Conservation (phyloP, 2,329 filamentous ascomycete species). For the Plectosphaerella plurivora region DNA sequence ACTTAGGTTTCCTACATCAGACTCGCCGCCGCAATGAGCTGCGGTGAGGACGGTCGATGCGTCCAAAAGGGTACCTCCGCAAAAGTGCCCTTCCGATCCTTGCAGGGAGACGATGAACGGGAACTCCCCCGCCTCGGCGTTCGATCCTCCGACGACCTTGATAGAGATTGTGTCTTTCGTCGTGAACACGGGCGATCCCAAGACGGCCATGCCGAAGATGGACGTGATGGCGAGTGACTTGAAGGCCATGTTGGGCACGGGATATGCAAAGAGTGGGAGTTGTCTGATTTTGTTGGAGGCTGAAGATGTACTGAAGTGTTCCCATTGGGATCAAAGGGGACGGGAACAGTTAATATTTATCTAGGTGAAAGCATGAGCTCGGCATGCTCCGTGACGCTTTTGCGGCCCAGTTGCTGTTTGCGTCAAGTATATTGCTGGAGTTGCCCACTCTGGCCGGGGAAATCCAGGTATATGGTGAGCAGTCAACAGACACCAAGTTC, state of each 20-base stretch:
- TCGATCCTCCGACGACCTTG: constrained; percentile 19
- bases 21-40: constrained; percentile 21
- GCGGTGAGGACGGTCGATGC: constrained; percentile 25
- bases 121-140: constrained; percentile 20
- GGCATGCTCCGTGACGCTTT: no score
- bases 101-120: constrained; percentile 24
- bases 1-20: constrained; percentile 10
- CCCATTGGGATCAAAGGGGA: no score
- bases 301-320: no score
- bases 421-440: no score
- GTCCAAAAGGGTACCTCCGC: constrained; percentile 23
- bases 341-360: no score
- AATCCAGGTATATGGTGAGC: no score
- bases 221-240: not conserved
- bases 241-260: not conserved
- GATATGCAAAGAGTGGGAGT: no score
- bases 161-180: not conserved
- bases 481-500: no score
- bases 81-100: constrained; percentile 14
- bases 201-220: not conserved
- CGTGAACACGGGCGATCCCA: not conserved
- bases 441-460: no score
- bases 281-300: no score
- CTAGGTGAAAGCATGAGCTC: no score
- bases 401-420: no score